A percentile compares a stretch with the other conserved stretches of the same genome.
These are phyloP conservation scores for Oryza brachyantha DNA, from an alignment of 176 grass and related monocot genomes.

Conservation along the genomic window DNA sequence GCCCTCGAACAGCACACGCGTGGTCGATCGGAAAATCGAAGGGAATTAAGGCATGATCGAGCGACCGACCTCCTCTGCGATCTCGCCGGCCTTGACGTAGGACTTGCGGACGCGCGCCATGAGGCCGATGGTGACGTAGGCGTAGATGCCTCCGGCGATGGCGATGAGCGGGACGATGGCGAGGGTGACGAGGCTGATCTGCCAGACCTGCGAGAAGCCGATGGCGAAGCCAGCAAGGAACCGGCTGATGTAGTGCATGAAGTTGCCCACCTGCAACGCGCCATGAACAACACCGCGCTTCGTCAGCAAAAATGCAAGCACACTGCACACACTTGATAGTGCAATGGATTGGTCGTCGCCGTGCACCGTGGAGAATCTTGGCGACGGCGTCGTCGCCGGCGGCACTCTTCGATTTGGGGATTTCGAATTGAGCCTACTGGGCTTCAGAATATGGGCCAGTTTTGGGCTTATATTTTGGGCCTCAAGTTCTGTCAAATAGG, in stretches of 20 bases:
- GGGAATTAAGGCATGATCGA: not conserved
- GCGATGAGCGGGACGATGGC: conserved; percentile 95
- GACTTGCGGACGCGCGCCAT: conserved; percentile 90
- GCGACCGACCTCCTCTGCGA: conserved; percentile 75
- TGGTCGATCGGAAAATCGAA: not conserved
- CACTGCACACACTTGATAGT: not conserved
- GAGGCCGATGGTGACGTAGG: conserved; percentile 85
- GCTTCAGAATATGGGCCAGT: not conserved
- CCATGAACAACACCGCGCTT: not conserved
- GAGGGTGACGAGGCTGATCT: conserved; percentile 93
- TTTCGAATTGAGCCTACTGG: not conserved
- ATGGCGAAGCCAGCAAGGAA: conserved; percentile 88
- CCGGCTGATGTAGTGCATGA: conserved; percentile 99
- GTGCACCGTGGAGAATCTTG: not conserved
- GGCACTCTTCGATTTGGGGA: not conserved
- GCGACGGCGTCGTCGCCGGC: too few species aligned
- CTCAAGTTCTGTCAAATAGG: not conserved
- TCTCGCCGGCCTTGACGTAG: conserved; percentile 97
- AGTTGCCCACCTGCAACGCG: conserved; percentile 71
- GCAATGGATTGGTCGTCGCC: not conserved
- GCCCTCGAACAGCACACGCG: not conserved
- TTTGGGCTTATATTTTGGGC: not conserved
- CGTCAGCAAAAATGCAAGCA: not conserved
- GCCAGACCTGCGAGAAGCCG: conserved; percentile 87
- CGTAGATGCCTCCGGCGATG: conserved; percentile 80